Conservation (phyloP, 1,284 basidiomycete species). For the Peniophora sp. region DNA sequence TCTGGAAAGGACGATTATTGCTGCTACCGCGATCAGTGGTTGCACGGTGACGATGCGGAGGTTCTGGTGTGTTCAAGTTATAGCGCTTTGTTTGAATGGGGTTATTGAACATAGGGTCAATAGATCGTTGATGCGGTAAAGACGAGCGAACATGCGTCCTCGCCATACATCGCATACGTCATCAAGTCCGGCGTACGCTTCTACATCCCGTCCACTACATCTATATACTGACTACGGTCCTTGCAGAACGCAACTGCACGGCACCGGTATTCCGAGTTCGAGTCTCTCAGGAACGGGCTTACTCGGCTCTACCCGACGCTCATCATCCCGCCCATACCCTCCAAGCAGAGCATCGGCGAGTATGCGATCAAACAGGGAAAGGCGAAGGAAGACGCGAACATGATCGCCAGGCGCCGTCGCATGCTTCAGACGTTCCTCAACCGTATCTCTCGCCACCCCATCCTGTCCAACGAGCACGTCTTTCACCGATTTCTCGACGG, state of each 20-base stretch:
- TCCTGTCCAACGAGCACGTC: conserved; percentile 89
- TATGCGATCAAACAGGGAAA: conserved; percentile 97
- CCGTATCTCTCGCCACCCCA: conserved; percentile 83
- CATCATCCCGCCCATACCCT: conserved; percentile 97
- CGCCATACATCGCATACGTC: conserved; percentile 92
- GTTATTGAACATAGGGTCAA: background rate
- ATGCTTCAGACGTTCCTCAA: conserved; percentile 96
- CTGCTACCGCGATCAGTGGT: conserved; percentile 60
- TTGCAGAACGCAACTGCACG: conserved; percentile 72
- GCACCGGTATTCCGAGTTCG: conserved; percentile 96
- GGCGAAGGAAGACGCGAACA: conserved; percentile 91
- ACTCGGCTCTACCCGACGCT: conserved; percentile 89
- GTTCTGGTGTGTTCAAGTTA: conserved; percentile 50
- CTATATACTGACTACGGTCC: conserved; percentile 7
- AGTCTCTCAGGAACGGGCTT: conserved; percentile 82
- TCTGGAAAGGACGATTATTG: conserved; percentile 67
- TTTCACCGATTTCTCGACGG: conserved; percentile 95
- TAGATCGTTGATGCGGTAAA: conserved; percentile 95
- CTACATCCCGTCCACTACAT: background rate
- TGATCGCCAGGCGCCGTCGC: conserved; percentile 88
- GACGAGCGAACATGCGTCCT: conserved; percentile 79
- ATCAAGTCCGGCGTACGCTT: conserved; percentile 83
- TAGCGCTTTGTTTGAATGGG: conserved; percentile 1
- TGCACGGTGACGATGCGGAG: conserved; percentile 77
- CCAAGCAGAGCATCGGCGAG: conserved; percentile 92